Conservation (phyloP, 345 rosid genomes). For the Balakata baccata region DNA sequence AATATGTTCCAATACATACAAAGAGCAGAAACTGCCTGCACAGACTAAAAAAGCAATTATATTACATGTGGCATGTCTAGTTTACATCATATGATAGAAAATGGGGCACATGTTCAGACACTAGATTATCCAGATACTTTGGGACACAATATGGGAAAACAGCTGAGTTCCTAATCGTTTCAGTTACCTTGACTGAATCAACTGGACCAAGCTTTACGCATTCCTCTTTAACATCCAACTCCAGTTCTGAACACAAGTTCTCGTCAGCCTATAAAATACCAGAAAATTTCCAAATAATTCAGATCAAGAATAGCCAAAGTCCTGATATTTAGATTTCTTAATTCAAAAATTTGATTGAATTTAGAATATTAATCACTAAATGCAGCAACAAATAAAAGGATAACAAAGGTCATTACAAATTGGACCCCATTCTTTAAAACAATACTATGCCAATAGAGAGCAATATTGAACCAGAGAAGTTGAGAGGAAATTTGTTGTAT, state of each 20-base stretch:
- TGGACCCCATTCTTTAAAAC: too few relatives aligned
- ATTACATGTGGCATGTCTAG: background rate
- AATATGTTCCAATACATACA: background rate
- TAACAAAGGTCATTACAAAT: too few relatives aligned
- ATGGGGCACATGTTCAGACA: background rate
- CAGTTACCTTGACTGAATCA: conserved; percentile 72
- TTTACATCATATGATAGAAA: background rate
- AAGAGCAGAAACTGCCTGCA: background rate
- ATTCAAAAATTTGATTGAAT: background rate
- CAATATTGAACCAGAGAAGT: too few relatives aligned
- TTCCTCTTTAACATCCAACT: conserved; percentile 81
- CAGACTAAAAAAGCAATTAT: background rate
- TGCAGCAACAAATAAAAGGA: too few relatives aligned
- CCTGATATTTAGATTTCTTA: background rate
- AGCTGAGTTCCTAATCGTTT: background rate
- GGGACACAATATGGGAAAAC: background rate
- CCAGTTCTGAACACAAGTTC: conserved; percentile 60
- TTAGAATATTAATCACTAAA: background rate
- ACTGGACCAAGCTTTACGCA: conserved; percentile 77
- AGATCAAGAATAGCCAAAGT: background rate
- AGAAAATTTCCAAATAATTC: background rate
- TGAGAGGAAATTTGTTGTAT: too few relatives aligned
- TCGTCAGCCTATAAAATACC: conserved; percentile 59
- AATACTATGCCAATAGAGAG: too few relatives aligned
- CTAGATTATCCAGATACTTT: background rate